Evolutionary conservation across 352 stramenopile genomes (phyloP), one percentile per base, ranked within the genome.

Genomic region (Phytophthora vignae): DNA sequence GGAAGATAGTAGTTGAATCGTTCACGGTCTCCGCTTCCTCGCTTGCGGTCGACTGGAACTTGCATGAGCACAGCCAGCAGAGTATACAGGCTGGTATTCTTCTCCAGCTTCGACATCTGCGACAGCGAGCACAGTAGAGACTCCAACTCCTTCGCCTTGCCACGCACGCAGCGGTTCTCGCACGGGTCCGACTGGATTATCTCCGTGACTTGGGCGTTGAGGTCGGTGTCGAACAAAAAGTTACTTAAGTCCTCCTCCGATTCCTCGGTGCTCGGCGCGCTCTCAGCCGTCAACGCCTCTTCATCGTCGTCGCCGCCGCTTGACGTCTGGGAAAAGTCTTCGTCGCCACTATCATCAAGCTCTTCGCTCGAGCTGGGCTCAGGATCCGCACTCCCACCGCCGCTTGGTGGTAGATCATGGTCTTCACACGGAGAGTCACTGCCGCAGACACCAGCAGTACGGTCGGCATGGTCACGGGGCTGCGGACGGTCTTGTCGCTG

Each of bases 1-100:
- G 36, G 55, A 14, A 68, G 40, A 33, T 55, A 60, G n/a, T 65
- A 71, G 22, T 64, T 11, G 22, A 65, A 65, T 19, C 9, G 50
- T 7, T 71, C 48, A 2, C 55, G 48, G 4, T 53, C 12, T 22
- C 64, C 55, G n/a, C n/a, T 17, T 8, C 46, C 55, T 15, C 64
- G 25, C 11, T 60, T 48, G 22, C 48, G 46, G 0, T 50, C 48
- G 5, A 48, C 38, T 15, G 55, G 22, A 12, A 61, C 33, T 50
- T 71, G 64, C 36, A 71, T 65, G 4, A 71, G 19, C 11, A 61
- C 56, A 17, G 9, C 55, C 6, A 65, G 12, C 2, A 64, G 22
- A 3, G 55, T 70, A 11, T 64, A 55, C 29, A 64, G 10, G 9
- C 15, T 71, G 25, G 22, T 64, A 10, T 11, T 60, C 33, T 58